A percentile compares a stretch with the other conserved stretches of the same genome.
phyloP scores from a whole-genome alignment of 148 eudicot species.

The Fagopyrum homotropicum region DNA sequence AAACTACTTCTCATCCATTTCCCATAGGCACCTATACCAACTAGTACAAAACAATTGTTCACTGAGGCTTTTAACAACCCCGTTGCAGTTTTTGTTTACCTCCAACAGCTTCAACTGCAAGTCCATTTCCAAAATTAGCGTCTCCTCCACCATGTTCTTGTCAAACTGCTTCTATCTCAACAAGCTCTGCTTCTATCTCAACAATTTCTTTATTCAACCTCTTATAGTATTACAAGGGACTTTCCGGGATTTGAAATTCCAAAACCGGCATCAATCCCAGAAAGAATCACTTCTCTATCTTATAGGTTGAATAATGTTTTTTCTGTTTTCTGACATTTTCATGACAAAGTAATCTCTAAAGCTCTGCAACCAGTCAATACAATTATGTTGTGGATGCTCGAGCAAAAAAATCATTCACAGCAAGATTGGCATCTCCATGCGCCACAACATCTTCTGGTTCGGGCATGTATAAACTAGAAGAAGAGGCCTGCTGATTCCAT shows the following conservation, averaged over 20 bases:
- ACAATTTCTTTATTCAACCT: not conserved
- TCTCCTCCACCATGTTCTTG: not conserved
- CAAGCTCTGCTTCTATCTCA: not conserved
- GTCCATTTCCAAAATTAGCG: not conserved
- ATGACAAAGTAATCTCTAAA: not conserved
- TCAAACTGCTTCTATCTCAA: not conserved
- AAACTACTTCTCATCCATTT: not conserved
- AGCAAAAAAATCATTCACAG: conserved; percentile 84
- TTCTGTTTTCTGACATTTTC: not conserved
- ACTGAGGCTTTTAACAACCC: not conserved
- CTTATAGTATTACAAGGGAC: not conserved
- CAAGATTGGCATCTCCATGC: conserved; percentile 90
- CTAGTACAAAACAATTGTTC: not conserved
- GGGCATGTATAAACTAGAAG: conserved; percentile 73
- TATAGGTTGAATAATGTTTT: not conserved
- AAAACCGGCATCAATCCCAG: not conserved
- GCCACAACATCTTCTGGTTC: conserved; percentile 96
- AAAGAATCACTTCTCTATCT: not conserved
- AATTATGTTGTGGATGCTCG: conserved; percentile 40
- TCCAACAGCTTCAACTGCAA: not conserved
- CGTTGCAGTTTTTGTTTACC: not conserved
- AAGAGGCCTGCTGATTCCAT: conserved; percentile 50
- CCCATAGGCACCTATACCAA: not conserved
- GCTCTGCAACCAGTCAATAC: not conserved
- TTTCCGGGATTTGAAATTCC: not conserved